These are phyloP conservation scores for Entomortierella chlamydospora DNA, from an alignment of 192 early-diverging fungal species.

Conservation along the genomic window DNA sequence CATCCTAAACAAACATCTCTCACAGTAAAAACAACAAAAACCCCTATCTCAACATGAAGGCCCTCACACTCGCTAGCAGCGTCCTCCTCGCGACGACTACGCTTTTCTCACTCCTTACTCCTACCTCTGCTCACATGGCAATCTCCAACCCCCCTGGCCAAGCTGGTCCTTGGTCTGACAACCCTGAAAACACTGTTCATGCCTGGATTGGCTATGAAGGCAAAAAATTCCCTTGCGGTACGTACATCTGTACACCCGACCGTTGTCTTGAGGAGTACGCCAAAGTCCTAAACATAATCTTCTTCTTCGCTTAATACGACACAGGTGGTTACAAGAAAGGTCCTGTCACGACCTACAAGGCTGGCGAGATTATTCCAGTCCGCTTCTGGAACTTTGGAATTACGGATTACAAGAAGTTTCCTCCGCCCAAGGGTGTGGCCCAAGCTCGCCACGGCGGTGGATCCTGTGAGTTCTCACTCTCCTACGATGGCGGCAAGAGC, in stretches of 20 bases:
- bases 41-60: slow-evolving; percentile 26
- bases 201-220: slow-evolving; percentile 44
- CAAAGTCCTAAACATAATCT: no score
- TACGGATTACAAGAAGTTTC: slow-evolving; percentile 36
- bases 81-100: slow-evolving; percentile 8
- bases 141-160: slow-evolving; percentile 44
- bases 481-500: slow-evolving; percentile 68
- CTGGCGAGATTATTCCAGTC: slow-evolving; percentile 59
- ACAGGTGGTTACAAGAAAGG: slow-evolving; percentile 52
- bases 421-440: slow-evolving; percentile 24
- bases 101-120: slow-evolving; percentile 17
- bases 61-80: slow-evolving; percentile 15
- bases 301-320: neutral
- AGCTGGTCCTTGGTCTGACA: slow-evolving; percentile 34
- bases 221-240: slow-evolving; percentile 52
- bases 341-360: slow-evolving; percentile 56
- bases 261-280: no score
- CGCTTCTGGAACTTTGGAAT: slow-evolving; percentile 57
- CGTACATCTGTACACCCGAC: no score
- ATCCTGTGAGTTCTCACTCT: slow-evolving; percentile 74
- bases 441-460: slow-evolving; percentile 71
- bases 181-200: slow-evolving; percentile 16
- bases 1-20: neutral
- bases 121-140: slow-evolving; percentile 35
- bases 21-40: no score